Percentiles rank a stretch among this genome's conserved stretches.
phyloP scores from a whole-genome alignment of 495 filamentous ascomycete genomes.

The Choiromyces venosus region DNA sequence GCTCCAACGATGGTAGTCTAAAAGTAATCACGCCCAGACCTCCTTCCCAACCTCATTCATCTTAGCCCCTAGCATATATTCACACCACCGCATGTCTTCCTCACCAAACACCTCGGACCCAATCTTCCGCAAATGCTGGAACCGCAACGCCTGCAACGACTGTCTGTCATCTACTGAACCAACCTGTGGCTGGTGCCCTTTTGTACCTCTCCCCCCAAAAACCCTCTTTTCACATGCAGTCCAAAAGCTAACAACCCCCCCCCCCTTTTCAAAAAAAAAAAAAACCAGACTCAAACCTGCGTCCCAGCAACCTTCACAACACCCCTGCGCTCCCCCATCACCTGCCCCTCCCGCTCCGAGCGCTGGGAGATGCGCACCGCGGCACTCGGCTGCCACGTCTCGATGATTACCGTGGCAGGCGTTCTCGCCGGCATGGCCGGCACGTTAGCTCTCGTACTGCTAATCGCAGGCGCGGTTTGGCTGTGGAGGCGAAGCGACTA shows the following conservation, averaged over 20 bases:
- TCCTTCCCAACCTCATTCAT: neutral
- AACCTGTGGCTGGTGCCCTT: neutral
- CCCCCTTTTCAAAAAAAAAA: conserved; percentile 5
- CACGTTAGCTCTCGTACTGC: neutral
- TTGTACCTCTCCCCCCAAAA: neutral
- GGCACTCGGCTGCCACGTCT: conserved; percentile 50
- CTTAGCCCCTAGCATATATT: neutral
- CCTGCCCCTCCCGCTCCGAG: conserved; percentile 51
- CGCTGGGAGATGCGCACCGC: conserved; percentile 51
- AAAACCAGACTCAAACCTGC: conserved; percentile 48
- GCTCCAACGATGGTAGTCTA: neutral
- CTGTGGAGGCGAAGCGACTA: too few relatives aligned
- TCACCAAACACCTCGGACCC: neutral
- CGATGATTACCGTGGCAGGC: conserved; percentile 50
- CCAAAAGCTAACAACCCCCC: neutral
- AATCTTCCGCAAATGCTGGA: neutral
- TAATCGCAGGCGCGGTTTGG: conserved; percentile 16
- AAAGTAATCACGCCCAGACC: neutral
- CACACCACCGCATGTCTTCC: neutral
- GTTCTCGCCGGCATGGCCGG: conserved; percentile 20
- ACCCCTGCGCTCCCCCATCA: conserved; percentile 45
- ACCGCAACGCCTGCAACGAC: neutral
- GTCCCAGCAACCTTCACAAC: conserved; percentile 51
- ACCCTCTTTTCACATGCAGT: too few relatives aligned
- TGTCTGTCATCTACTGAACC: neutral